A percentile compares a stretch with the other conserved stretches of the same genome.
Conservation (phyloP, 2,329 filamentous ascomycete species). For the Verticillium nonalfalfae region DNA sequence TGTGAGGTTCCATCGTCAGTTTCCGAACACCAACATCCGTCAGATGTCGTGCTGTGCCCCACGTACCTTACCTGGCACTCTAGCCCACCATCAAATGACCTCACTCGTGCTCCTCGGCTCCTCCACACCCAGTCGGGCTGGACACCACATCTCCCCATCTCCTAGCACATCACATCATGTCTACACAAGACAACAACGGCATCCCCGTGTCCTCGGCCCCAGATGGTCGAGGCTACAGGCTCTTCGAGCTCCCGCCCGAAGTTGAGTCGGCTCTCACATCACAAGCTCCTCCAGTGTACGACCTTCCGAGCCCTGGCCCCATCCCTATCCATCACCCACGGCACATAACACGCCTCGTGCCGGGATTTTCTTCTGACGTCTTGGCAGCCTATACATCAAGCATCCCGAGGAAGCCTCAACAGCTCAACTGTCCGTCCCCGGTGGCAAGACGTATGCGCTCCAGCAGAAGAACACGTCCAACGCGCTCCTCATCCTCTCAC, state of each 20-base stretch:
- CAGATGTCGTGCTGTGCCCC: too few relatives aligned
- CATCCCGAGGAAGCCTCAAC: neutral
- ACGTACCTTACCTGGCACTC: too few relatives aligned
- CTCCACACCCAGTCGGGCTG: neutral
- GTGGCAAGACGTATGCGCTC: conserved; percentile 45
- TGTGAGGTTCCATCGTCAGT: too few relatives aligned
- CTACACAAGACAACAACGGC: conserved; percentile 36
- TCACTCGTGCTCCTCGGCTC: neutral
- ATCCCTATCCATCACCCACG: neutral
- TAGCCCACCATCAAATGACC: neutral
- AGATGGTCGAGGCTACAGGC: conserved; percentile 46
- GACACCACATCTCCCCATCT: neutral
- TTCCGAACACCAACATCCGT: too few relatives aligned
- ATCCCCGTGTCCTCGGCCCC: conserved; percentile 45
- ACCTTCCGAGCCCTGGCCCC: too few relatives aligned
- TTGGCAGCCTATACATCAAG: neutral
- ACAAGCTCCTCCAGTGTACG: conserved; percentile 45
- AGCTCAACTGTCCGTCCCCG: neutral
- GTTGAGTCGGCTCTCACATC: conserved; percentile 50
- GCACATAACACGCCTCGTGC: neutral
- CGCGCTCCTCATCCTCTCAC: conserved; percentile 50
- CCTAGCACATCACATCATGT: conserved; percentile 23
- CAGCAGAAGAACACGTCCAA: conserved; percentile 65
- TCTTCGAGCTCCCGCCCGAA: conserved; percentile 57
- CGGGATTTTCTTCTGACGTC: conserved; percentile 23